phyloP scores from a whole-genome alignment of 1,139 yeast genomes.

The Geotrichum candidum region DNA sequence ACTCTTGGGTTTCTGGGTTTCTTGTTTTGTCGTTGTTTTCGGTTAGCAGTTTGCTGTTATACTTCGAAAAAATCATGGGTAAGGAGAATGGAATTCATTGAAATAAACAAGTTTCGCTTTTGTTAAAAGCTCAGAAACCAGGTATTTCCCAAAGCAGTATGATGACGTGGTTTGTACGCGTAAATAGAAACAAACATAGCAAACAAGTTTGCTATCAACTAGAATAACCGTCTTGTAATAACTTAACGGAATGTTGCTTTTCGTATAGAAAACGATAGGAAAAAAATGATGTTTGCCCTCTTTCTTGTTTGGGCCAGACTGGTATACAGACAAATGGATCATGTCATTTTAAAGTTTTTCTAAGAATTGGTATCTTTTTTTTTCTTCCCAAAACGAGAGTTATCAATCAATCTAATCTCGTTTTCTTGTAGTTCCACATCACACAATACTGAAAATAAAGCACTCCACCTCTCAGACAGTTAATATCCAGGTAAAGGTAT shows the following conservation, averaged over 20 bases:
- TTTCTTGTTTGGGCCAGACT: neutral
- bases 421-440: neutral
- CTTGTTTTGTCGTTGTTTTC: neutral
- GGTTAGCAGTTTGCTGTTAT: neutral
- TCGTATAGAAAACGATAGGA: neutral
- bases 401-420: constrained; percentile 6
- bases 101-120: neutral
- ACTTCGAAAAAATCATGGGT: neutral
- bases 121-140: neutral
- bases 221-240: neutral
- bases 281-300: neutral
- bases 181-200: neutral
- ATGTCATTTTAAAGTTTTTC: neutral
- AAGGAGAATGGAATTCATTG: neutral
- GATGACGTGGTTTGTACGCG: neutral
- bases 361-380: neutral
- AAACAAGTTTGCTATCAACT: neutral
- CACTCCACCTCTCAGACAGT: neutral
- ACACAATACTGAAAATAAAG: neutral
- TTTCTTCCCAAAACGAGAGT: neutral
- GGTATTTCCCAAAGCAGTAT: neutral
- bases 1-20: neutral
- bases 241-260: neutral
- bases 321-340: neutral
- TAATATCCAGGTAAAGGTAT: neutral